Evolutionary conservation across 1,139 yeast species (phyloP), one percentile per base, ranked within the genome.

Genomic region (Candida sp.): DNA sequence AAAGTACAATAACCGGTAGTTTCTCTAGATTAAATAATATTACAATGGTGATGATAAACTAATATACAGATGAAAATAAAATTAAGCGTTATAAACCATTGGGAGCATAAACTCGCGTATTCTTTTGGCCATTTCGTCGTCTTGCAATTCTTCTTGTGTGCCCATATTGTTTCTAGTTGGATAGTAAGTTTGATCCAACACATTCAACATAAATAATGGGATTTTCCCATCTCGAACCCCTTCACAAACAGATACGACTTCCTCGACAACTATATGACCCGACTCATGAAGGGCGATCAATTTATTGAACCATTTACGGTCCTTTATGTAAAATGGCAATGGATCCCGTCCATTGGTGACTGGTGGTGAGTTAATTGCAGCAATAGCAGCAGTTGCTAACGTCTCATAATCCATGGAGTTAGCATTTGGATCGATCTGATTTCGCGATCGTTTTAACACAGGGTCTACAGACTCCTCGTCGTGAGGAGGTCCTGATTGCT

Each of bases 191-290:
- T 62, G 67, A 47, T 70, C 75, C 44, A 70, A 55, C 15, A 70
- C 64, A 48, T 70, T 70, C 43, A 70, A 57, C 70, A 70, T 65
- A 38, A 68, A 67, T 22, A 64, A 48, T 1, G 75, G 75, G 23
- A 70, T 67, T 44, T 65, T 68, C n/a, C 64, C 62, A 47, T 70
- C 75, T 43, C 73, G 52, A 0, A 70, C 70, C 1, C 74, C 75
- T 45, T 67, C 73, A 41, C 72, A 63, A 1, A 70, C 61, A 9
- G 63, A 51, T 34, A 70, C 56, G 11, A 70, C 72, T 27, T 70
- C 75, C 33, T 60, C 60, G 1, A 64, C 58, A 4, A 61, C 56
- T 4, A 70, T 49, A 37, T 56, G 59, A 3, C 64, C 64, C 4
- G 55, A 50, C 32, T 67, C 71, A 46, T 64, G 63, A 35, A 69